Conservation (phyloP, 306 rosid species). For the barrel medic (Medicago truncatula) region DNA sequence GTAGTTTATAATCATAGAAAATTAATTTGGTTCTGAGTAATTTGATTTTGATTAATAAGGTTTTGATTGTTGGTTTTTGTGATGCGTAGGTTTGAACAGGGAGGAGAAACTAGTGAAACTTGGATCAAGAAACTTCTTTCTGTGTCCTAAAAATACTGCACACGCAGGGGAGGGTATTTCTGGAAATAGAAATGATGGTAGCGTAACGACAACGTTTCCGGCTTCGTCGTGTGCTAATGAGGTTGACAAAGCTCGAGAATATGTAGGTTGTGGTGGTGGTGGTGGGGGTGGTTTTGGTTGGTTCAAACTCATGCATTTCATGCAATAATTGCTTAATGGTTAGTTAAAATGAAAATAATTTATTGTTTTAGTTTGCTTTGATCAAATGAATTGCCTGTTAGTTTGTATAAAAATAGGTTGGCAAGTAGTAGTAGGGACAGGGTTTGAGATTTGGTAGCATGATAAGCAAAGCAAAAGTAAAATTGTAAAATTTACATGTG, state of each 20-base stretch:
- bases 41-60: neutral
- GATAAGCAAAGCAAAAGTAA: conserved; percentile 11
- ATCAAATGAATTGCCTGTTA: neutral
- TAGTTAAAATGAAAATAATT: neutral
- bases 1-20: neutral
- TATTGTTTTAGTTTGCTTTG: neutral
- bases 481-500: conserved; percentile 20
- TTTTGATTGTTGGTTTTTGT: neutral
- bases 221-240: conserved; percentile 68
- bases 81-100: conserved; percentile 66
- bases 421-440: conserved; percentile 14
- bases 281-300: conserved; percentile 54
- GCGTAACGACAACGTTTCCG: conserved; percentile 44
- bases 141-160: conserved; percentile 50
- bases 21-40: neutral
- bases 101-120: conserved; percentile 61
- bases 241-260: conserved; percentile 45
- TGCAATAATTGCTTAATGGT: conserved; percentile 42
- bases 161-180: conserved; percentile 14
- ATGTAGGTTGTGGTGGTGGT: neutral
- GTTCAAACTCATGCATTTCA: conserved; percentile 73
- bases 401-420: conserved; percentile 38
- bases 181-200: conserved; percentile 15
- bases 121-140: conserved; percentile 83
- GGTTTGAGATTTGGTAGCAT: conserved; percentile 14